Percentiles rank a stretch among this genome's conserved stretches.
These are phyloP conservation scores for Stentor coeruleus DNA, from an alignment of 73 alveolate genomes.

Conservation along the genomic window DNA sequence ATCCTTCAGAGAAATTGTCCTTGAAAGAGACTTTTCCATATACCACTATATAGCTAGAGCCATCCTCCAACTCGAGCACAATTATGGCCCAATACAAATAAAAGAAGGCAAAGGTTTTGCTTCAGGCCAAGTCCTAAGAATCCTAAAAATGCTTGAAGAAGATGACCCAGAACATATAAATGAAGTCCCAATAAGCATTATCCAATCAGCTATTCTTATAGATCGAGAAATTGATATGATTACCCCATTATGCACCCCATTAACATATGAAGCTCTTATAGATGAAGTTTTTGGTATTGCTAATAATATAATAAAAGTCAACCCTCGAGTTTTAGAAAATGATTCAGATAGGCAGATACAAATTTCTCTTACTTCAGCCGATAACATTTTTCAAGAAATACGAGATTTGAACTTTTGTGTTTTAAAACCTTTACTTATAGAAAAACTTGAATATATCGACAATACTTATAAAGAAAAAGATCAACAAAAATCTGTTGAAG, in stretches of 20 bases:
- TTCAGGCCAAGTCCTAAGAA: slow-evolving; percentile 5
- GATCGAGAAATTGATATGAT: slow-evolving; percentile 55
- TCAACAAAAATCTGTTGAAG: slow-evolving; percentile 19
- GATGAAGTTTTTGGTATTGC: slow-evolving; percentile 56
- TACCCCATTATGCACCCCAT: slow-evolving; percentile 55
- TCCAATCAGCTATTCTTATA: slow-evolving; percentile 21
- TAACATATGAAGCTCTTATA: slow-evolving; percentile 57
- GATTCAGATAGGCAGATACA: slow-evolving; percentile 10
- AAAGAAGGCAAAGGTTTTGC: slow-evolving; percentile 45
- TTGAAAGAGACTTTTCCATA: slow-evolving; percentile 49
- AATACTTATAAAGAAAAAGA: slow-evolving; percentile 26
- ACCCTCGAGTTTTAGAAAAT: slow-evolving; percentile 10
- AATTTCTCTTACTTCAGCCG: slow-evolving; percentile 20
- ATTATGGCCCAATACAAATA: slow-evolving; percentile 50
- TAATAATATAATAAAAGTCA: slow-evolving; percentile 11
- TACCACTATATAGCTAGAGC: slow-evolving; percentile 50
- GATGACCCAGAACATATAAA: background rate
- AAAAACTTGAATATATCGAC: slow-evolving; percentile 20
- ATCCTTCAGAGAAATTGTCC: slow-evolving; percentile 46
- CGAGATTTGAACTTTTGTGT: slow-evolving; percentile 30
- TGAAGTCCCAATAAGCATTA: slow-evolving; percentile 12
- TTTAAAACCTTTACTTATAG: slow-evolving; percentile 20
- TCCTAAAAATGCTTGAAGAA: slow-evolving; percentile 30
- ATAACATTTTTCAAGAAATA: slow-evolving; percentile 13
- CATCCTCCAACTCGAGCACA: slow-evolving; percentile 39